phyloP scores from a whole-genome alignment of 345 rosid species.

The Psidium friedrichsthalianum region DNA sequence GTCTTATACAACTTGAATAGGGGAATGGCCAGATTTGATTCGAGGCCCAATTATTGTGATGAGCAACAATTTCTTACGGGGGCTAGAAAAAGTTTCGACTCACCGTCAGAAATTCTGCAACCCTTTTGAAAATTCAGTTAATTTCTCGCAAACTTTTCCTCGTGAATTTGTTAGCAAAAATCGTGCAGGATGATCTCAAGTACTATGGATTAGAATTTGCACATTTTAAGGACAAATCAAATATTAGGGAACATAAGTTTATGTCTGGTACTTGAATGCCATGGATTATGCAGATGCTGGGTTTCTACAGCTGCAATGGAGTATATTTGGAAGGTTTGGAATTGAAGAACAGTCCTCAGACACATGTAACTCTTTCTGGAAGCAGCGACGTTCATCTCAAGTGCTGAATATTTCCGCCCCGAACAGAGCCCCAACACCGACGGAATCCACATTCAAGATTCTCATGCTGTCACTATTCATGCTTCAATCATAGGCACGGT shows the following conservation, averaged over 20 bases:
- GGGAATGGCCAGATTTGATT: neutral
- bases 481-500: conserved; percentile 9
- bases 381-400: neutral
- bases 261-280: neutral
- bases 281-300: neutral
- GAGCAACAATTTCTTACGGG: neutral
- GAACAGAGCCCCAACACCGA: conserved; percentile 34
- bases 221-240: no score
- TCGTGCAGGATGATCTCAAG: no score
- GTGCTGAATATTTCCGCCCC: neutral
- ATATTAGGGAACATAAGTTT: neutral
- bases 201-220: no score
- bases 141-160: neutral
- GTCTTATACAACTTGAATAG: neutral
- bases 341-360: conserved; percentile 2
- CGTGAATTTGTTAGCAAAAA: neutral
- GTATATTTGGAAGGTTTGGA: neutral
- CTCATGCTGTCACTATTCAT: neutral
- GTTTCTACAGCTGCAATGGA: neutral
- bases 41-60: neutral
- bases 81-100: neutral
- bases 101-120: neutral
- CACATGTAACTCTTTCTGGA: neutral
- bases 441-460: conserved; percentile 22
- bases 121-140: neutral